Evolutionary conservation across 1,284 basidiomycete species (phyloP).

Genomic region (Leccinum fallax): DNA sequence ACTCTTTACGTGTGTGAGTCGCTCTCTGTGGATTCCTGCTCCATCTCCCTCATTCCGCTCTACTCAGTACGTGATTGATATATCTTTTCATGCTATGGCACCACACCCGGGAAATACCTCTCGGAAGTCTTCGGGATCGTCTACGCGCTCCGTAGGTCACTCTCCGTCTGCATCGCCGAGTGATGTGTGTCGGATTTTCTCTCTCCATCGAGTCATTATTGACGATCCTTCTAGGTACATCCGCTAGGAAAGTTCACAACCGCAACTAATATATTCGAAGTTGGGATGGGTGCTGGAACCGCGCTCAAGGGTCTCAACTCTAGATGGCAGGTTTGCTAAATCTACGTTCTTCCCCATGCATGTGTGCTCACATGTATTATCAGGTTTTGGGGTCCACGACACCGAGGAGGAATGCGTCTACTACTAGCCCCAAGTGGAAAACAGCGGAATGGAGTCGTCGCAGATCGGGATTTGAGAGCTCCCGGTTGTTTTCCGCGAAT

Average conservation of each 20-base stretch:
- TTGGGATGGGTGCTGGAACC: slow-evolving; percentile 50
- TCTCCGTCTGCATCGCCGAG: slow-evolving; percentile 61
- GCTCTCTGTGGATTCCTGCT: too few species aligned
- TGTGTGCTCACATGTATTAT: slow-evolving; percentile 10
- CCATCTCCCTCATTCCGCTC: too few species aligned
- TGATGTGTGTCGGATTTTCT: slow-evolving; percentile 42
- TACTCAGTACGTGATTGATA: too few species aligned
- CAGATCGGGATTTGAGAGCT: too few species aligned
- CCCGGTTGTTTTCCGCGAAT: too few species aligned
- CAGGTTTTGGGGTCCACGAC: slow-evolving; percentile 64
- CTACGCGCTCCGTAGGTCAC: slow-evolving; percentile 60
- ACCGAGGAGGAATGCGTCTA: too few species aligned
- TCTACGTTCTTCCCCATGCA: slow-evolving; percentile 8
- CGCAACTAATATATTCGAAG: slow-evolving; percentile 53
- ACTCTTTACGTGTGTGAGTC: too few species aligned
- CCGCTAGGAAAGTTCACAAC: slow-evolving; percentile 48
- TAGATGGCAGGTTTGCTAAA: slow-evolving; percentile 67
- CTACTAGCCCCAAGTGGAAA: too few species aligned
- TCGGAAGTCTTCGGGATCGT: slow-evolving; percentile 68
- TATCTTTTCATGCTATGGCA: slow-evolving; percentile 46
- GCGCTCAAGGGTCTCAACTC: slow-evolving; percentile 57
- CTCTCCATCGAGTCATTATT: slow-evolving; percentile 8
- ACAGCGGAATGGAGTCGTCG: too few species aligned
- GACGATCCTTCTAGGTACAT: slow-evolving; percentile 33
- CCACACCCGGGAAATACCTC: slow-evolving; percentile 50